These are phyloP conservation scores for Diplodia scrobiculata DNA, from an alignment of 2,329 filamentous ascomycete genomes.

Conservation along the genomic window DNA sequence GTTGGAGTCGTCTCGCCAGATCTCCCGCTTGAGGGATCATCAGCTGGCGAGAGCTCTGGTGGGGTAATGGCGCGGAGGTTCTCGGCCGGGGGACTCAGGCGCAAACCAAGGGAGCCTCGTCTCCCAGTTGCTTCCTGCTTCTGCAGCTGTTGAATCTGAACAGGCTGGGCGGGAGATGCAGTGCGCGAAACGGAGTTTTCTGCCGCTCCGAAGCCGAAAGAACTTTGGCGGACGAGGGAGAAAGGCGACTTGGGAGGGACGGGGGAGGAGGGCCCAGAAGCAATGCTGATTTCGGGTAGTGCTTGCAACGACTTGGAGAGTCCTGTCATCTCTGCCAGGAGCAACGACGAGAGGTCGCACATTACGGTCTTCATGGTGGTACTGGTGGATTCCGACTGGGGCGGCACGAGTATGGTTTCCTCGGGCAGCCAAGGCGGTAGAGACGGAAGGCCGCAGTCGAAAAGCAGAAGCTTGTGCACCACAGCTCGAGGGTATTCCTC, in stretches of 20 bases:
- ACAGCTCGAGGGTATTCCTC: constrained; percentile 75
- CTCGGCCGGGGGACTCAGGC: constrained; percentile 11
- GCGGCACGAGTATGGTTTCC: constrained; percentile 71
- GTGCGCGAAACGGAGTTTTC: constrained; percentile 7
- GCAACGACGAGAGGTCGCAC: constrained; percentile 49
- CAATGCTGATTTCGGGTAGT: constrained; percentile 65
- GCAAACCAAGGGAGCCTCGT: constrained; percentile 3
- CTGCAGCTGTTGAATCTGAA: constrained; percentile 20
- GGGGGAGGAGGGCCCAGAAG: constrained; percentile 25
- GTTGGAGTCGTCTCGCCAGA: constrained; percentile 27
- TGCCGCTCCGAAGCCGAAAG: constrained; percentile 21
- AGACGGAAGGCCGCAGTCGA: constrained; percentile 56
- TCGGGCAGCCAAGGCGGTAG: constrained; percentile 55
- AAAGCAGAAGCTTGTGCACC: constrained; percentile 76
- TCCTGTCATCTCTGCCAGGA: constrained; percentile 53
- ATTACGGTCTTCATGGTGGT: constrained; percentile 64
- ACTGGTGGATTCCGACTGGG: constrained; percentile 65
- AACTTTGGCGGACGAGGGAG: constrained; percentile 26
- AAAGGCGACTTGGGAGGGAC: constrained; percentile 13
- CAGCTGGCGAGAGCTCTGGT: constrained; percentile 46
- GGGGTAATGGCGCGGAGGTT: constrained; percentile 46
- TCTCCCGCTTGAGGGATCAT: constrained; percentile 18
- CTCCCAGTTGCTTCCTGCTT: constrained; percentile 28
- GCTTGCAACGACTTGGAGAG: constrained; percentile 53
- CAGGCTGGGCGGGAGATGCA: constrained; percentile 16